Percentiles rank a stretch among this genome's conserved stretches.
Evolutionary conservation across 2,329 filamentous ascomycete species (phyloP).

Genomic region (Teratosphaeria pseudoeucalypti): DNA sequence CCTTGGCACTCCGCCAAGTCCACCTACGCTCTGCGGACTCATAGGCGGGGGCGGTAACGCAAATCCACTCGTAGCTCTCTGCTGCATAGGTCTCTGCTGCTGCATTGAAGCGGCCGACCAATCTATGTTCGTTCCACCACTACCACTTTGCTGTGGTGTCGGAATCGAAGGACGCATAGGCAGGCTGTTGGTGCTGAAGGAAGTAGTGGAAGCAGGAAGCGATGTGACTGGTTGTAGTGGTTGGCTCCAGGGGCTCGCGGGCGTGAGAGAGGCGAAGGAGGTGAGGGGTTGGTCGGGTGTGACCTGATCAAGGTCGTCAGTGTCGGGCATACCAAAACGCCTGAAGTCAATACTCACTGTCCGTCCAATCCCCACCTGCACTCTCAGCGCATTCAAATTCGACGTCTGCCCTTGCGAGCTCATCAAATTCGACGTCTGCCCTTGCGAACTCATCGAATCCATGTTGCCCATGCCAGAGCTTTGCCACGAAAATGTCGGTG

Average conservation of each 20-base stretch:
- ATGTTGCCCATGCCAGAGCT: conserved; percentile 10
- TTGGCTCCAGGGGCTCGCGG: conserved; percentile 29
- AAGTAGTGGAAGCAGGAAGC: conserved; percentile 6
- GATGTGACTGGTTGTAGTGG: conserved; percentile 26
- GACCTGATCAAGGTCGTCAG: conserved; percentile 8
- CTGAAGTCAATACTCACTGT: conserved; percentile 1
- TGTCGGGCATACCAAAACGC: conserved; percentile 10
- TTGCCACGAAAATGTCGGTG: conserved; percentile 38
- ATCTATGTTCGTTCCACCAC: conserved; percentile 37
- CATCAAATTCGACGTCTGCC: conserved; percentile 7
- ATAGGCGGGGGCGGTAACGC: neutral
- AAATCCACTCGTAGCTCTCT: neutral
- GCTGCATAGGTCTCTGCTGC: conserved; percentile 1
- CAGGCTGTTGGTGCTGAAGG: conserved; percentile 11
- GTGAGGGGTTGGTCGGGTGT: conserved; percentile 26
- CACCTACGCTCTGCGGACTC: neutral
- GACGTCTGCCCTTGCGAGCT: conserved; percentile 3
- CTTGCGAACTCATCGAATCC: conserved; percentile 5
- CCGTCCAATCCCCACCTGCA: neutral
- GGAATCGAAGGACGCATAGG: conserved; percentile 18
- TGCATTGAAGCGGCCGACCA: conserved; percentile 35
- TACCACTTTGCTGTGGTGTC: conserved; percentile 7
- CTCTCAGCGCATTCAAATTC: conserved; percentile 6
- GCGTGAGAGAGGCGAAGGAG: conserved; percentile 25
- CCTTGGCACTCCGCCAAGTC: neutral